phyloP scores from a whole-genome alignment of 129 eudicot species.

The Helianthus tuberosus region DNA sequence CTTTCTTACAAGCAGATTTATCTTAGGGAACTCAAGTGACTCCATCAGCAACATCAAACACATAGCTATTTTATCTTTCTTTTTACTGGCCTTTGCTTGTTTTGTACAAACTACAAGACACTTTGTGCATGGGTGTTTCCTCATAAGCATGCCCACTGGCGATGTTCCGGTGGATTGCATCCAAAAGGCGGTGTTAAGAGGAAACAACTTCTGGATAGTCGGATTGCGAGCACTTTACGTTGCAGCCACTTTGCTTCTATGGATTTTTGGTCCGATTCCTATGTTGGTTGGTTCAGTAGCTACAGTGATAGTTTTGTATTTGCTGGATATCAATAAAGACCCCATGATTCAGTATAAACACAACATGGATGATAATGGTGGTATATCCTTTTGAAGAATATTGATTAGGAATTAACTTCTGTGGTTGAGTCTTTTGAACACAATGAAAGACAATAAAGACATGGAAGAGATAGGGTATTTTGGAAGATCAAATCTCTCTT shows the following conservation, averaged over 20 bases:
- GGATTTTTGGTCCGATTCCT: conserved; percentile 91
- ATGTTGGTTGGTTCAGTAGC: conserved; percentile 63
- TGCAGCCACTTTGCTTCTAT: conserved; percentile 57
- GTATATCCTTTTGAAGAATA: conserved; percentile 26
- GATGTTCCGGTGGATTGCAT: conserved; percentile 51
- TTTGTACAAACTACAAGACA: conserved; percentile 65
- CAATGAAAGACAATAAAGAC: conserved; percentile 32
- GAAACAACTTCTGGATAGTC: conserved; percentile 57
- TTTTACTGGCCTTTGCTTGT: conserved; percentile 61
- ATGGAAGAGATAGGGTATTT: neutral
- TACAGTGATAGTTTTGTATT: conserved; percentile 44
- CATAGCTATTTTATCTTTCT: conserved; percentile 52
- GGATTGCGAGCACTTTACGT: conserved; percentile 74
- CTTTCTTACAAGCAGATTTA: conserved; percentile 32
- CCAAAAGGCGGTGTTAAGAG: conserved; percentile 59
- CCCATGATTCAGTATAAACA: conserved; percentile 46
- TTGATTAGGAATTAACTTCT: conserved; percentile 38
- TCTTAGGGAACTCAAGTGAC: conserved; percentile 62
- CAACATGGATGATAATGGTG: conserved; percentile 5
- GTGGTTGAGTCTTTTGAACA: conserved; percentile 37
- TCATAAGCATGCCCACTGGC: conserved; percentile 73
- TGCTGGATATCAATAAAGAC: conserved; percentile 48
- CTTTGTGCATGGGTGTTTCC: conserved; percentile 62
- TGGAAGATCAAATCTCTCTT: too few relatives aligned
- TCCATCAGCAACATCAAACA: conserved; percentile 55